Conservation (phyloP, 73 alveolate genomes). For the Stentor roeselii region DNA sequence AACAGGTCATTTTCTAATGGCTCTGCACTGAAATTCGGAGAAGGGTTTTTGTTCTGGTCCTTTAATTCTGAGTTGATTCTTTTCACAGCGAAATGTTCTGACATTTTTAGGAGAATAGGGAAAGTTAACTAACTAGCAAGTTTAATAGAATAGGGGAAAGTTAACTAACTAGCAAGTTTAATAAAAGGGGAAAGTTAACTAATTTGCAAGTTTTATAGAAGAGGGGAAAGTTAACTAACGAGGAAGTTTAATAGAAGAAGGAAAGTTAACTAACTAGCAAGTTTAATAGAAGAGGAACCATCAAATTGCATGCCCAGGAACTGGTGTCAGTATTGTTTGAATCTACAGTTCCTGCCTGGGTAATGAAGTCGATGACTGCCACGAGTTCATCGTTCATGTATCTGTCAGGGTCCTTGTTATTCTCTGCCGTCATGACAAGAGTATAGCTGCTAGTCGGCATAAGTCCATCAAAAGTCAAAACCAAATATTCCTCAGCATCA, state of each 20-base stretch:
- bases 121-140: background rate
- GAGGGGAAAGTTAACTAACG: background rate
- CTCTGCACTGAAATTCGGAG: constrained; percentile 40
- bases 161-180: background rate
- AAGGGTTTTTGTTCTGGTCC: constrained; percentile 19
- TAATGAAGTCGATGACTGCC: background rate
- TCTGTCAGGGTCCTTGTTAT: constrained; percentile 3
- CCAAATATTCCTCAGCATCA: background rate
- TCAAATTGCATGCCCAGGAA: background rate
- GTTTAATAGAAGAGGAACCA: background rate
- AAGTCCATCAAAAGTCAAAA: background rate
- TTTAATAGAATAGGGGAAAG: background rate
- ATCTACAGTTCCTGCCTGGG: constrained; percentile 20
- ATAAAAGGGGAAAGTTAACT: background rate
- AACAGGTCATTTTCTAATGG: constrained; percentile 70
- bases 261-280: background rate
- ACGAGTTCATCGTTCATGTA: constrained; percentile 5
- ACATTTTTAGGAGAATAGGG: too few relatives aligned
- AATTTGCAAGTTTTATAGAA: too few relatives aligned
- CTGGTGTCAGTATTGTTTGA: background rate
- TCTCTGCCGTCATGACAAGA: background rate
- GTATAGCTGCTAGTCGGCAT: background rate
- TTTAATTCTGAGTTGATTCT: constrained; percentile 4
- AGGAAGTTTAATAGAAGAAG: too few relatives aligned
- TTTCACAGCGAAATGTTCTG: constrained; percentile 28